These are phyloP conservation scores for Strigomonas galati DNA, from an alignment of 208 protist species.

Conservation along the genomic window DNA sequence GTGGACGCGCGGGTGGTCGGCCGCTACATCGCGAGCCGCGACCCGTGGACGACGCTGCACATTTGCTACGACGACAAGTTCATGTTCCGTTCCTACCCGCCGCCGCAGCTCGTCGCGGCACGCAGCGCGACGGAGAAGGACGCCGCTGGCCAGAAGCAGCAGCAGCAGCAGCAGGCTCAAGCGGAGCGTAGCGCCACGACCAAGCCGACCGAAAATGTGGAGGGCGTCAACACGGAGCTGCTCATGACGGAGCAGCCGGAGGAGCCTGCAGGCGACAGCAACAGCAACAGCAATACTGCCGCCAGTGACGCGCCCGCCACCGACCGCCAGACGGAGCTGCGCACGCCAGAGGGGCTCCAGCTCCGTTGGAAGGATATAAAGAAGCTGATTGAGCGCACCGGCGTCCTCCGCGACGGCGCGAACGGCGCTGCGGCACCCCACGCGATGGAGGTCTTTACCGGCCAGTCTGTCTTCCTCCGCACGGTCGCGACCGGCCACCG, in stretches of 20 bases:
- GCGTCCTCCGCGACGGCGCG: conserved; percentile 18
- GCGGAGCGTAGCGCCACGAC: not conserved
- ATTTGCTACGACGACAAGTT: conserved; percentile 58
- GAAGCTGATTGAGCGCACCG: conserved; percentile 44
- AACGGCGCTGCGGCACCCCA: not conserved
- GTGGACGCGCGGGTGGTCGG: conserved; percentile 74
- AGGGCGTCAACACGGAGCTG: conserved; percentile 22
- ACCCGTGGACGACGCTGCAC: conserved; percentile 62
- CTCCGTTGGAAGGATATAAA: conserved; percentile 66
- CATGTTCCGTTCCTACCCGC: conserved; percentile 52
- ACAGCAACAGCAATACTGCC: conserved; percentile 1
- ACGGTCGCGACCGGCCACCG: conserved; percentile 55
- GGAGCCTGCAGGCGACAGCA: not conserved
- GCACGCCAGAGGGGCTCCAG: conserved; percentile 52
- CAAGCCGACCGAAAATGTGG: conserved; percentile 10
- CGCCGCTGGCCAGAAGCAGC: not conserved
- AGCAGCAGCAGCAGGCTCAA: not conserved
- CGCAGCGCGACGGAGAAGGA: not conserved
- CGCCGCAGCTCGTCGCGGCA: conserved; percentile 18
- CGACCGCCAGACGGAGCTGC: conserved; percentile 7
- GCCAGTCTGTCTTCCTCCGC: conserved; percentile 66
- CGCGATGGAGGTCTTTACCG: conserved; percentile 82
- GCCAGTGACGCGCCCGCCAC: not conserved
- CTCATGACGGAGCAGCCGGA: conserved; percentile 15
- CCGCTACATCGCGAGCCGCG: conserved; percentile 64